Evolutionary conservation across 1,139 yeast species (phyloP).

Genomic region (Meyerozyma sp.): DNA sequence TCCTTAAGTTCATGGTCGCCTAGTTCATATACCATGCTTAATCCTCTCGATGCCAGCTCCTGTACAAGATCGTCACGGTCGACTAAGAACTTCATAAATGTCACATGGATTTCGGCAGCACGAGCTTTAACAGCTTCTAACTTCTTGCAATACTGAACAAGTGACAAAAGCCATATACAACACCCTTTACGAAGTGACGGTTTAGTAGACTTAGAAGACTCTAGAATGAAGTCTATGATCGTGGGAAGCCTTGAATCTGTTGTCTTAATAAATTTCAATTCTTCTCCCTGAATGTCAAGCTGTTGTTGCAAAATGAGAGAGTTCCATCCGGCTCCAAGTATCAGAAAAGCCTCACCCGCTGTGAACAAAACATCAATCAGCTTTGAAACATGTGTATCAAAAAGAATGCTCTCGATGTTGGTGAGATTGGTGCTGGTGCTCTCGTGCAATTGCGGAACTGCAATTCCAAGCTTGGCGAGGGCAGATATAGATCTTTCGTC

Average conservation of each 20-base stretch:
- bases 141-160: conserved; percentile 69
- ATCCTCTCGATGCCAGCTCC: conserved; percentile 88
- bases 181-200: conserved; percentile 73
- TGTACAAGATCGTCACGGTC: conserved; percentile 82
- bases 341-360: conserved; percentile 78
- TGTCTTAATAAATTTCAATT: conserved; percentile 13
- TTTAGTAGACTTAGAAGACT: conserved; percentile 56
- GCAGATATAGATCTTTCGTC: conserved; percentile 60
- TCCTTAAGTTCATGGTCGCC: conserved; percentile 70
- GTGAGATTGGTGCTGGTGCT: conserved; percentile 16
- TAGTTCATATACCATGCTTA: conserved; percentile 73
- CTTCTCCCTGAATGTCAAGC: conserved; percentile 44
- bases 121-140: conserved; percentile 34
- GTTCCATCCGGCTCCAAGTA: conserved; percentile 72
- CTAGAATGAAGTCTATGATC: conserved; percentile 45
- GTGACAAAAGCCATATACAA: conserved; percentile 80
- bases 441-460: conserved; percentile 9
- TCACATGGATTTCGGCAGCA: conserved; percentile 57
- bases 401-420: conserved; percentile 40
- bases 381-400: conserved; percentile 58
- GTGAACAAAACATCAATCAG: conserved; percentile 72
- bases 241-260: conserved; percentile 20
- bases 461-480: conserved; percentile 49
- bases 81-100: conserved; percentile 71
- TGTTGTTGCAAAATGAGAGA: conserved; percentile 50